Conservation (phyloP, 257 asterid genomes). For the Capsicum rhomboideum region DNA sequence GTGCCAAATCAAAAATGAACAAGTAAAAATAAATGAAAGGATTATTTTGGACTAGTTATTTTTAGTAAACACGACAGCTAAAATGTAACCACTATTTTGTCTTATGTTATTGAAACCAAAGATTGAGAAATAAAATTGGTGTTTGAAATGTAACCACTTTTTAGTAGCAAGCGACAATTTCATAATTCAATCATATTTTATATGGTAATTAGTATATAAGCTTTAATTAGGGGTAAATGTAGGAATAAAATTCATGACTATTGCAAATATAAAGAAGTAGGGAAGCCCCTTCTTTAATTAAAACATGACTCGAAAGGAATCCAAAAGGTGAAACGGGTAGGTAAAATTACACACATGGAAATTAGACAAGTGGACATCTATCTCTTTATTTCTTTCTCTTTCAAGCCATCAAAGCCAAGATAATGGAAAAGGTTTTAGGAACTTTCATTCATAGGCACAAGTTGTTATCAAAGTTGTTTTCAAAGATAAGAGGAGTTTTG, state of each 20-base stretch:
- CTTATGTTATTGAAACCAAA: not conserved
- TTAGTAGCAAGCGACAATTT: not conserved
- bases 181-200: not conserved
- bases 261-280: conserved; percentile 26
- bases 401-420: conserved; percentile 26
- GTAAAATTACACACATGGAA: conserved; percentile 16
- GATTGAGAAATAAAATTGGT: not conserved
- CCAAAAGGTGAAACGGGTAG: conserved; percentile 12
- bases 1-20: no score
- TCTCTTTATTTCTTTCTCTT: conserved; percentile 4
- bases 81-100: no score
- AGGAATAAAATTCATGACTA: conserved; percentile 21
- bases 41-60: no score
- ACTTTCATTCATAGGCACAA: conserved; percentile 28
- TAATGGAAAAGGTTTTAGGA: conserved; percentile 27
- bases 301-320: conserved; percentile 18
- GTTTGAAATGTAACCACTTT: not conserved
- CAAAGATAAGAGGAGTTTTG: not conserved
- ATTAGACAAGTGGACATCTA: conserved; percentile 31
- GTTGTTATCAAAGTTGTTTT: conserved; percentile 9
- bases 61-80: no score
- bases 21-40: no score
- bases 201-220: not conserved
- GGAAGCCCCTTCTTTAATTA: conserved; percentile 11
- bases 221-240: not conserved